Percentiles rank a stretch among this genome's conserved stretches.
phyloP scores from a whole-genome alignment of 495 filamentous ascomycete species.

The Xylaria palmicola region DNA sequence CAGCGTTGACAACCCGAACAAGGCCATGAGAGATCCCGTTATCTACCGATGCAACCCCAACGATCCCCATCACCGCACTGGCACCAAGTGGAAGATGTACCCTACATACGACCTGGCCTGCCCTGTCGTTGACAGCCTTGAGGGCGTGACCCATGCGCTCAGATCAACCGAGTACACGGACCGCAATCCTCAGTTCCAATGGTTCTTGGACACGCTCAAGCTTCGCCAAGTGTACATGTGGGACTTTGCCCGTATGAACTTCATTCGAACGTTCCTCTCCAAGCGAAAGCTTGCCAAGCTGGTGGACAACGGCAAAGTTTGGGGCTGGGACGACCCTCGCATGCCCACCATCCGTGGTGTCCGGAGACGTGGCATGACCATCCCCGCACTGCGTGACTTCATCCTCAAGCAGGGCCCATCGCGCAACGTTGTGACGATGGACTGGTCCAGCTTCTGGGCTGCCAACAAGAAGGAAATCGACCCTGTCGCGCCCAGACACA shows the following conservation, averaged over 20 bases:
- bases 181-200: constrained; percentile 95
- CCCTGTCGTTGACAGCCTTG: constrained; percentile 84
- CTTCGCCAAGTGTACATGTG: constrained; percentile 90
- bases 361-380: constrained; percentile 84
- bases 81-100: constrained; percentile 88
- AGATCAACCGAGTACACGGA: constrained; percentile 97
- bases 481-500: constrained; percentile 81
- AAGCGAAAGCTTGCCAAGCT: constrained; percentile 96
- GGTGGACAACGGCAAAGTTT: constrained; percentile 80
- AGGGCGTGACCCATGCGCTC: constrained; percentile 93
- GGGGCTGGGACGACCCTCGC: constrained; percentile 94
- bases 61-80: constrained; percentile 83
- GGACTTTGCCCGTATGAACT: constrained; percentile 98
- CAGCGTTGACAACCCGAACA: constrained; percentile 77
- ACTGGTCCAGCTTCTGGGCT: constrained; percentile 91
- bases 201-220: constrained; percentile 85
- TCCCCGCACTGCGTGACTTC: constrained; percentile 84
- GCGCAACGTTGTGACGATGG: constrained; percentile 83
- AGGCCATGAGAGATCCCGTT: constrained; percentile 85
- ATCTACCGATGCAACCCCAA: constrained; percentile 86
- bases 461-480: constrained; percentile 96
- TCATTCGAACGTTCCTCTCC: constrained; percentile 82
- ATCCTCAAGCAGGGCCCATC: constrained; percentile 90
- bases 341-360: constrained; percentile 93
- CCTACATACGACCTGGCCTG: constrained; percentile 95